These are phyloP conservation scores for Phytophthora pistaciae DNA, from an alignment of 352 stramenopile species.

Conservation along the genomic window DNA sequence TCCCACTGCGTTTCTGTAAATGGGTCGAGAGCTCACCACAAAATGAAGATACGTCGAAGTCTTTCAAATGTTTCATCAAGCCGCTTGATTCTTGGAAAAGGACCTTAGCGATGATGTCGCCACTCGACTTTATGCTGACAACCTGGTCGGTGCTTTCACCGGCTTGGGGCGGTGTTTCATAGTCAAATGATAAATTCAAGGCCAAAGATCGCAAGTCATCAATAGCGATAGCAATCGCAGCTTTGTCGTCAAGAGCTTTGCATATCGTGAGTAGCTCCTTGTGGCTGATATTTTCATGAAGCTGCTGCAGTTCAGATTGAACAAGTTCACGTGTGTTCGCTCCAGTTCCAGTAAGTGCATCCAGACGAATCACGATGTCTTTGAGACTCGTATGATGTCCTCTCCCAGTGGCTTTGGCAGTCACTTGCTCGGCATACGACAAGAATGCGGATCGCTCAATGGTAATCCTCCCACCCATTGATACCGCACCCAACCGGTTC, in stretches of 20 bases:
- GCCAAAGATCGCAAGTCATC: conserved; percentile 49
- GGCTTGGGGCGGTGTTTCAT: conserved; percentile 8
- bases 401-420: neutral
- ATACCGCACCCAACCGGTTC: conserved; percentile 44
- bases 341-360: conserved; percentile 9
- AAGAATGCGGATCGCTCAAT: conserved; percentile 32
- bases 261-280: conserved; percentile 37
- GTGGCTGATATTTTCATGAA: conserved; percentile 54
- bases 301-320: conserved; percentile 49
- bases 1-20: conserved; percentile 47
- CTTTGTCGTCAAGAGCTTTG: conserved; percentile 36
- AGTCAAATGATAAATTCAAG: conserved; percentile 54
- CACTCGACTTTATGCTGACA: conserved; percentile 22
- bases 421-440: conserved; percentile 26
- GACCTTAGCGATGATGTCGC: conserved; percentile 46
- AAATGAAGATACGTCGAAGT: conserved; percentile 38
- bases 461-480: conserved; percentile 6
- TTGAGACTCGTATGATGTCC: conserved; percentile 4
- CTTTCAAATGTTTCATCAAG: conserved; percentile 40
- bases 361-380: conserved; percentile 34
- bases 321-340: conserved; percentile 30
- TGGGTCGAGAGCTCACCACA: conserved; percentile 43
- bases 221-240: conserved; percentile 34
- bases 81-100: conserved; percentile 25
- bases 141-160: conserved; percentile 2